Conservation (phyloP, 768 basidiomycete genomes). For the Phlebiopsis gigantea region DNA sequence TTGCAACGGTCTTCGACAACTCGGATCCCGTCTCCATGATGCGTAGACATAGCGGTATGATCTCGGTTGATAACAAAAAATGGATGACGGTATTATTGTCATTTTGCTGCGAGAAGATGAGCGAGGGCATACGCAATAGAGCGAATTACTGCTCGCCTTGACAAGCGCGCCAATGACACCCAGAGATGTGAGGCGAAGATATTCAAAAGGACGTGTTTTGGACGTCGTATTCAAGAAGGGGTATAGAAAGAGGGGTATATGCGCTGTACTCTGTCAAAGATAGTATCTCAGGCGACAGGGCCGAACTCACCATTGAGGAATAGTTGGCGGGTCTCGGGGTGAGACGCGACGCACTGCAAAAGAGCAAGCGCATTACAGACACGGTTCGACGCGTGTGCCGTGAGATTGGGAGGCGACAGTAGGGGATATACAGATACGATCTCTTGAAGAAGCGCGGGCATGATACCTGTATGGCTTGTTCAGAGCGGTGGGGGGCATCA, state of each 20-base stretch:
- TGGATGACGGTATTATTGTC: slow-evolving; percentile 99
- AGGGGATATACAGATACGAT: slow-evolving; percentile 98
- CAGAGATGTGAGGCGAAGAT: slow-evolving; percentile 96
- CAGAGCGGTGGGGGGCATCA: not conserved
- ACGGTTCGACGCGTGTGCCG: slow-evolving; percentile 95
- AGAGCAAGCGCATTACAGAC: slow-evolving; percentile 98
- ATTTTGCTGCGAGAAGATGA: slow-evolving; percentile 69
- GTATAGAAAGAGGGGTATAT: slow-evolving; percentile 93
- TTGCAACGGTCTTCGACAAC: slow-evolving; percentile 97
- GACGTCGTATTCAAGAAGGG: slow-evolving; percentile 98
- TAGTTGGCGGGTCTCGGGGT: slow-evolving; percentile 90
- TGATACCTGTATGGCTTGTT: slow-evolving; percentile 60
- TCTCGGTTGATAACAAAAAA: slow-evolving; percentile 97
- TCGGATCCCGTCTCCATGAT: slow-evolving; percentile 99
- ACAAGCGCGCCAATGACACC: slow-evolving; percentile 99
- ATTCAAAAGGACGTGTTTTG: slow-evolving; percentile 99
- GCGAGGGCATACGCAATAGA: not conserved
- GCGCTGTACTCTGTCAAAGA: slow-evolving; percentile 45
- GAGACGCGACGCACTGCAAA: slow-evolving; percentile 96
- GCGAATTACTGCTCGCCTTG: slow-evolving; percentile 52
- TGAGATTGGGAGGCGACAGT: slow-evolving; percentile 91
- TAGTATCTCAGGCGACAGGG: not conserved
- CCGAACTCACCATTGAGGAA: slow-evolving; percentile 77
- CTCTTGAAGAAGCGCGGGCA: slow-evolving; percentile 95
- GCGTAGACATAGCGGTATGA: slow-evolving; percentile 96